A percentile compares a stretch with the other conserved stretches of the same genome.
Conservation (phyloP, 192 early-diverging fungal species). For the Entomortierella parvispora region DNA sequence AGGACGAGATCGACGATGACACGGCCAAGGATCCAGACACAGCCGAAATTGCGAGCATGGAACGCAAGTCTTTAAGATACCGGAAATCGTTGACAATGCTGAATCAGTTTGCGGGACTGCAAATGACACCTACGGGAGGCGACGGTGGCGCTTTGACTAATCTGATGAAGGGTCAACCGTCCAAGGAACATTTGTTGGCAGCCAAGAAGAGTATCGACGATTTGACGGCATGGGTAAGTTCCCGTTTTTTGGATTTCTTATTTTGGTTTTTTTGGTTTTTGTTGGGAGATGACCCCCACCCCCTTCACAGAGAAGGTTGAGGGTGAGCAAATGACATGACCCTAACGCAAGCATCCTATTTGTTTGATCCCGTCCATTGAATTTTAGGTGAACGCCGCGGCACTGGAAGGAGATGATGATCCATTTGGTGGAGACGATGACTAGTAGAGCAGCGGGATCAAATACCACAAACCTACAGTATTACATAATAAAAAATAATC, state of each 20-base stretch:
- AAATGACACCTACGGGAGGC: neutral
- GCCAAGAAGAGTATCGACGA: constrained; percentile 53
- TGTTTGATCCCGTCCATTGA: neutral
- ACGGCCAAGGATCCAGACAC: constrained; percentile 35
- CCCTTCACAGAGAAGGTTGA: too few species aligned
- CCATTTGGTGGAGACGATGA: constrained; percentile 34
- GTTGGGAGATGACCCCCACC: neutral
- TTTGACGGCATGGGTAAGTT: constrained; percentile 49
- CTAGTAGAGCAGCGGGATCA: neutral
- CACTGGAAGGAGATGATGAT: constrained; percentile 27
- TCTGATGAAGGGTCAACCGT: constrained; percentile 6
- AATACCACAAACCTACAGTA: too few species aligned
- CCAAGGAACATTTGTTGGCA: constrained; percentile 44
- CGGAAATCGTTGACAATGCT: constrained; percentile 43
- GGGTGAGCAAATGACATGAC: too few species aligned
- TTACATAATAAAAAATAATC: too few species aligned
- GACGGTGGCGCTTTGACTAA: too few species aligned
- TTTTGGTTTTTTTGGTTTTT: neutral
- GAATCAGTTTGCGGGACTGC: constrained; percentile 28
- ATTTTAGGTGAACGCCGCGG: constrained; percentile 25
- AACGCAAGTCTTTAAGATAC: constrained; percentile 34
- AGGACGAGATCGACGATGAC: constrained; percentile 18
- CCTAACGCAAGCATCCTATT: too few species aligned
- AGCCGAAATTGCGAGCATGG: constrained; percentile 43
- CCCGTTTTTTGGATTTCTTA: neutral